These are phyloP conservation scores for Echinosophora koreensis DNA, from an alignment of 306 rosid species.

Conservation along the genomic window DNA sequence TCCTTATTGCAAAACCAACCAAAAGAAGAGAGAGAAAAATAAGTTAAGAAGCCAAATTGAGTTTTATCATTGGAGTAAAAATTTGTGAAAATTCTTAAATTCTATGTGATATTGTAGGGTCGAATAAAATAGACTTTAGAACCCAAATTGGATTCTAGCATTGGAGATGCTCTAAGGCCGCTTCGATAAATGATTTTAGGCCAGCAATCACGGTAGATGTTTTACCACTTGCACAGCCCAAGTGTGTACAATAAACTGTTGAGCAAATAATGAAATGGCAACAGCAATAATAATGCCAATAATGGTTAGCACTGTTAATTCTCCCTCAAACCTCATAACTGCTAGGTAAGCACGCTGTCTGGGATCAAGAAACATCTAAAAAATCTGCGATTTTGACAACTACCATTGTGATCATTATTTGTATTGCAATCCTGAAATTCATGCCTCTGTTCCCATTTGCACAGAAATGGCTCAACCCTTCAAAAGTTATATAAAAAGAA, in stretches of 20 bases:
- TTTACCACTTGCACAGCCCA: no score
- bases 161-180: no score
- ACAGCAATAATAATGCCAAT: not conserved
- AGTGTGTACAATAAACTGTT: not conserved
- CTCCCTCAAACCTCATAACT: not conserved
- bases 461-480: not conserved
- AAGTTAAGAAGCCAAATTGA: no score
- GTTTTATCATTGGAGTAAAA: no score
- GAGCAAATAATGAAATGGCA: not conserved
- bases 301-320: not conserved
- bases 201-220: no score
- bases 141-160: no score
- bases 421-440: not conserved
- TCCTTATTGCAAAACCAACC: no score
- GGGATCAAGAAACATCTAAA: not conserved
- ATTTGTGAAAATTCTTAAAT: no score
- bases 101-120: no score
- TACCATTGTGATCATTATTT: not conserved
- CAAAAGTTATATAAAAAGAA: not conserved
- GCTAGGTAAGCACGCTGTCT: slow-evolving; percentile 3
- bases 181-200: no score
- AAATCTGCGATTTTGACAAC: not conserved
- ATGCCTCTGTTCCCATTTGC: not conserved
- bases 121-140: no score
- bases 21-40: no score